Base-by-base conservation (phyloP, 768 basidiomycete species). In the Mrakia blollopis region DNA sequence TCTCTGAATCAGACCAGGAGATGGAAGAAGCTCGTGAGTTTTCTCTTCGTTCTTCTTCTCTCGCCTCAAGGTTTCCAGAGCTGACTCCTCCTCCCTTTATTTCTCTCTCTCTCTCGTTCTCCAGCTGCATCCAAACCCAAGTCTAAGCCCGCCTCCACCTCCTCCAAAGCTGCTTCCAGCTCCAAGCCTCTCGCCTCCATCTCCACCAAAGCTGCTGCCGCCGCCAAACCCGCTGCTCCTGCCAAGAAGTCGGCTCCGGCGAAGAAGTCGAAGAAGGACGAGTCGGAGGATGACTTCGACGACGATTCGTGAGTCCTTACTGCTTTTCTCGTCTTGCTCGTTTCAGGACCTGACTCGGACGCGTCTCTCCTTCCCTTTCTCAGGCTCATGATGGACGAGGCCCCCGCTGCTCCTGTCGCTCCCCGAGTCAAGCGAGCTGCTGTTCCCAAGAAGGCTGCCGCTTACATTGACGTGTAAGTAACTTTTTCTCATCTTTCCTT, bases 221-320 rank as follows among this genome's bases (percentile, higher is more conserved):
- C 63, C 37, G 54, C 75, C 11, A 78, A 74, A 71, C 75, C 69
- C 44, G 72, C 80, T 69, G 75, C 73, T 71, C 39, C 61, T 37
- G 61, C 61, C 72, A 81, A 80, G 67, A 78, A 80, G 77, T 77
- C 77, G 62, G 75, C 63, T 69, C 21, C 65, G 0, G 37, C 37
- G 21, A 73, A 76, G 70, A 76, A 80, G 62, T 80, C 86, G 79
- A 82, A 89, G 82, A 85, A 86, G 82, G 80, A 82, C 11, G 85
- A 86, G 68, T 87, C 87, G 72, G 87, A 87, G 35, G 84, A 87
- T 61, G 85, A 86, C 23, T 77, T 41, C 61, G 71, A 75, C 32
- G 74, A 75, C 16, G 70, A 80, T 50, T 16, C 23, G 35, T 73
- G 57, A 65, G 32, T 65, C 1, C 21, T 16, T 65, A 0, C 1